phyloP scores from a whole-genome alignment of 257 asterid species.

The Vinca minor region DNA sequence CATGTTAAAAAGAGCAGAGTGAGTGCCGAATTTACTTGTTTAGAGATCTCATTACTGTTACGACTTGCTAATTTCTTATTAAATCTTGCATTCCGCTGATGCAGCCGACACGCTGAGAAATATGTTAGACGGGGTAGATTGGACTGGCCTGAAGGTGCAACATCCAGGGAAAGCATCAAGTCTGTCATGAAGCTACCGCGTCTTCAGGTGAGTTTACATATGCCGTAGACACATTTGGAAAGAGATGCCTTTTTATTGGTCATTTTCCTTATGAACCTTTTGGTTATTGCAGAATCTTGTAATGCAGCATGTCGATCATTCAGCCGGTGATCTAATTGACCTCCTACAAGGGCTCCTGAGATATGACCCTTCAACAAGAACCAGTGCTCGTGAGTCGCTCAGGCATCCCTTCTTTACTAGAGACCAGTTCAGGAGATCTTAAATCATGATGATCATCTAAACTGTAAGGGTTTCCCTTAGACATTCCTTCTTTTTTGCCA shows the following conservation, averaged over 20 bases:
- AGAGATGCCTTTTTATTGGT: neutral
- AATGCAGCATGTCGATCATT: slow-evolving; percentile 47
- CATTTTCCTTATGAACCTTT: neutral
- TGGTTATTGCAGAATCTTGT: slow-evolving; percentile 34
- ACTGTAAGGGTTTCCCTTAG: neutral
- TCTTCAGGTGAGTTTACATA: slow-evolving; percentile 31
- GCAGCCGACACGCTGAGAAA: slow-evolving; percentile 45
- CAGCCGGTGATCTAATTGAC: slow-evolving; percentile 46
- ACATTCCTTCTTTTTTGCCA: neutral
- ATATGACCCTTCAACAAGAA: slow-evolving; percentile 35
- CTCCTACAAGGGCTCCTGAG: slow-evolving; percentile 42
- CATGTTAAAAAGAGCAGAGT: slow-evolving; percentile 44
- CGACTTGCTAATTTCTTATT: neutral
- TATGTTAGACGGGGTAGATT: slow-evolving; percentile 42
- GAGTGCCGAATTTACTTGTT: slow-evolving; percentile 16
- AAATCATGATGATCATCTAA: slow-evolving; percentile 4
- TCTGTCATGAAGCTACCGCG: slow-evolving; percentile 39
- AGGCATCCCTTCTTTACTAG: slow-evolving; percentile 40
- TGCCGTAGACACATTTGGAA: neutral
- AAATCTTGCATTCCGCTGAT: slow-evolving; percentile 6
- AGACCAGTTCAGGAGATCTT: slow-evolving; percentile 24
- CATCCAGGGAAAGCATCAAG: slow-evolving; percentile 45
- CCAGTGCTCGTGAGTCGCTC: slow-evolving; percentile 37
- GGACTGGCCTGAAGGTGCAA: slow-evolving; percentile 53
- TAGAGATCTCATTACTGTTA: neutral